A percentile compares a stretch with the other conserved stretches of the same genome.
Evolutionary conservation across 2,329 filamentous ascomycete species (phyloP).

Genomic region (Penicillium griseofulvum): DNA sequence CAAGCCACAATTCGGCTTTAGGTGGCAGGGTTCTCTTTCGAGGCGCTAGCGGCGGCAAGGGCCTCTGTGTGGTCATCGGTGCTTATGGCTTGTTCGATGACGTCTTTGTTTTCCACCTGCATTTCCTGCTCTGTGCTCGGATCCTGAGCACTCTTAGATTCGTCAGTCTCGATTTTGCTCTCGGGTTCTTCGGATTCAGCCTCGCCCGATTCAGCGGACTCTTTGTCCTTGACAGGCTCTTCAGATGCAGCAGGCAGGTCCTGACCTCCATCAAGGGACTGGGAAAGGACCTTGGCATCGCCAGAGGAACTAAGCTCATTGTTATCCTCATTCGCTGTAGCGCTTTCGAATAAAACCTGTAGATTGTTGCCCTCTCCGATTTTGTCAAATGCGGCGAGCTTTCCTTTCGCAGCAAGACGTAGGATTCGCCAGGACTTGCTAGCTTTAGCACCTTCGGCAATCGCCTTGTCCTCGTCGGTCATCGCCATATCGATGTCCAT

Average conservation of each 20-base stretch:
- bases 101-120: constrained; percentile 5
- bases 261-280: constrained; percentile 1
- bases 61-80: constrained; percentile 3
- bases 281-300: constrained; percentile 14
- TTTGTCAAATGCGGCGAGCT: constrained; percentile 77
- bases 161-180: not conserved
- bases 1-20: constrained; percentile 9
- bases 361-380: constrained; percentile 78
- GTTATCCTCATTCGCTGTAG: constrained; percentile 13
- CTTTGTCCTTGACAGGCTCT: not conserved
- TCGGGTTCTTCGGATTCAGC: not conserved
- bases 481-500: constrained; percentile 82
- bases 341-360: constrained; percentile 48
- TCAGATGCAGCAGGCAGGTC: not conserved
- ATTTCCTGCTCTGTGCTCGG: not conserved
- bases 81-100: constrained; percentile 8
- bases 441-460: constrained; percentile 67
- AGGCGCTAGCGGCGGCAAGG: constrained; percentile 11
- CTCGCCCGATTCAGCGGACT: not conserved
- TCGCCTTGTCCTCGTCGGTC: constrained; percentile 59
- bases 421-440: constrained; percentile 91
- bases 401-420: constrained; percentile 71
- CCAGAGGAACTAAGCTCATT: not conserved
- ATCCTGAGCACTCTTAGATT: not conserved
- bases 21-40: constrained; percentile 13